Evolutionary conservation across 306 rosid genomes (phyloP), one percentile per base, ranked within the genome.

Genomic region (Corylus heterophylla): DNA sequence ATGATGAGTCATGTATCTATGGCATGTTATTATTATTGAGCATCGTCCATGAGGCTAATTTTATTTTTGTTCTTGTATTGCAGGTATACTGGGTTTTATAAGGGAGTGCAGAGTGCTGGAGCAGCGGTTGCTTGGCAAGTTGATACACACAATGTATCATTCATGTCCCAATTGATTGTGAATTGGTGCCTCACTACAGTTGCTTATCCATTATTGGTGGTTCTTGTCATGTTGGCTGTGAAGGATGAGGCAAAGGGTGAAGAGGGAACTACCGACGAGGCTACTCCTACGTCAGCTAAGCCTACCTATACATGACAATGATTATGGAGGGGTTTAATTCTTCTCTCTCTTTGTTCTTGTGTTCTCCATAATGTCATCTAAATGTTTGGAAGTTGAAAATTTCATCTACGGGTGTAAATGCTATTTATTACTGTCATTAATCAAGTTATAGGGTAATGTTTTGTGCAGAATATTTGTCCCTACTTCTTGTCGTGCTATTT

Each of bases 91-190:
- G 99, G 99, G 29, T 95, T 95, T 77, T 95, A 90, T 10, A 95
- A 91, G 83, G 99, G 99, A 12, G 79, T 93, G 63, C 99, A 95
- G 62, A 95, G 99, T 86, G 99, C 99, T 12, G 99, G 99, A 17
- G 99, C 91, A 3, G 99, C 98, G 13, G 93, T 90, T 50, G 99
- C 99, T 12, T 95, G 99, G 99, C 99, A 95, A 83, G 87, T 89
- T 31, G 99, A 93, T 74, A 75, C 81, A 35, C 89, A 2, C 17
- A 82, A 75, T 6, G 88, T 88, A n/a, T 85, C 97, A 4, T 86
- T 83, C 45, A 74, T 86, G 81, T 2, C 79, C 12, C 98, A 95
- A 59, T 79, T 95, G 87, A 78, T 89, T 66, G 85, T 86, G 76
- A 95, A 93, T 66, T 91, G 92, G 94, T 82, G 62, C 1, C 89